Base-by-base conservation (phyloP, 768 basidiomycete species). In the Cystofilobasidium macerans region DNA sequence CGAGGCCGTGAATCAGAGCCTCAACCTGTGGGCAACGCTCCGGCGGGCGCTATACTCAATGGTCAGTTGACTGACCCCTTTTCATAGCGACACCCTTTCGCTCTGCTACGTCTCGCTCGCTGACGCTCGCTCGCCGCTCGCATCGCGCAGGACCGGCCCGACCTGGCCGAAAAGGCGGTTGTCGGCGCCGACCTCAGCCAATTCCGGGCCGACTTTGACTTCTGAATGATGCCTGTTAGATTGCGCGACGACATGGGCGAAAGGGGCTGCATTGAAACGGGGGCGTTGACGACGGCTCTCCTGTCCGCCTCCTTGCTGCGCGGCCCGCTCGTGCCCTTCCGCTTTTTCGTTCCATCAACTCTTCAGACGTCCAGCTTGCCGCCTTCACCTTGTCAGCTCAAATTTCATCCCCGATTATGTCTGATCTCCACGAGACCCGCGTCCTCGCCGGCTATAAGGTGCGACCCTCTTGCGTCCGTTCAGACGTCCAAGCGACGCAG, bases 131-230 rank as follows among this genome's bases (percentile, higher is more conserved):
- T 33, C 28, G 54, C 26, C 28, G 22, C 28, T 26, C 14, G n/a
- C n/a, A n/a, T 42, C 42, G 6, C 24, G 22, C 71, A 93, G 92
- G 82, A 86, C 47, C 87, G 90, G 32, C 77, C 78, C 51, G 91
- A 97, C 71, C 80, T 98, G 38, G 89, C 87, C 16, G 87, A 89
- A 32, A 75, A 83, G 69, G 86, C 89, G 4, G 81, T 82, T 72
- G 80, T 81, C 24, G 85, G 82, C 64, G 78, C 82, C 43, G 81
- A 81, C 71, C 77, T 95, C 64, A 82, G 86, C 53, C 72, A 80
- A 43, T 99, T 97, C 79, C 81, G 89, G 56, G 79, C 79, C 69
- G 92, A 92, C 4, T 89, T 97, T 73, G 93, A 97, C 65, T 98
- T 95, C 74, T 94, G 80, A 38, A 48, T 13, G 35, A 20, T 22